These are phyloP conservation scores for Allantophomopsis cytisporea DNA, from an alignment of 2,329 filamentous ascomycete species.

Conservation along the genomic window DNA sequence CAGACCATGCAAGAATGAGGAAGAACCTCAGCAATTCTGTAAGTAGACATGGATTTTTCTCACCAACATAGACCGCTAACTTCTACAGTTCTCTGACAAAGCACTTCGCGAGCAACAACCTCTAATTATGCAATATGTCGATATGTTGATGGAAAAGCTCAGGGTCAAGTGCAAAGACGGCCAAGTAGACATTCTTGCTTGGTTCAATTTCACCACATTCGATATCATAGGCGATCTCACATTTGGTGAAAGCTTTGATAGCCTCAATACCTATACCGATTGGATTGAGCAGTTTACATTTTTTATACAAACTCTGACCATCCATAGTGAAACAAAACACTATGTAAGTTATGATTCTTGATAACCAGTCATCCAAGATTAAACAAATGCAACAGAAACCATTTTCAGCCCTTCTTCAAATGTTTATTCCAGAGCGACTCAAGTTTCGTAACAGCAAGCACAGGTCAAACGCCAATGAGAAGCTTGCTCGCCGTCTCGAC, in stretches of 20 bases:
- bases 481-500: conserved; percentile 5
- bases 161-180: background rate
- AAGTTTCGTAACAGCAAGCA: background rate
- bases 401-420: no score
- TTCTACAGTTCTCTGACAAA: conserved; percentile 14
- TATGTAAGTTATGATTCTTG: no score
- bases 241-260: conserved; percentile 26
- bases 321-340: no score
- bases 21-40: background rate
- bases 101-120: conserved; percentile 17
- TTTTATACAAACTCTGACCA: no score
- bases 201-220: conserved; percentile 17
- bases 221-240: conserved; percentile 28
- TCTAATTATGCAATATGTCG: conserved; percentile 13
- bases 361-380: no score
- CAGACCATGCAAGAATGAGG: background rate
- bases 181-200: conserved; percentile 5
- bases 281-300: background rate
- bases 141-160: conserved; percentile 1
- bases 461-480: conserved; percentile 5
- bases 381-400: no score
- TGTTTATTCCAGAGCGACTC: no score
- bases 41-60: background rate
- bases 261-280: conserved; percentile 9
- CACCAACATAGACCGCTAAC: no score